Conservation (phyloP, 1,284 basidiomycete genomes). For the Exobasidium cylindrosporum region DNA sequence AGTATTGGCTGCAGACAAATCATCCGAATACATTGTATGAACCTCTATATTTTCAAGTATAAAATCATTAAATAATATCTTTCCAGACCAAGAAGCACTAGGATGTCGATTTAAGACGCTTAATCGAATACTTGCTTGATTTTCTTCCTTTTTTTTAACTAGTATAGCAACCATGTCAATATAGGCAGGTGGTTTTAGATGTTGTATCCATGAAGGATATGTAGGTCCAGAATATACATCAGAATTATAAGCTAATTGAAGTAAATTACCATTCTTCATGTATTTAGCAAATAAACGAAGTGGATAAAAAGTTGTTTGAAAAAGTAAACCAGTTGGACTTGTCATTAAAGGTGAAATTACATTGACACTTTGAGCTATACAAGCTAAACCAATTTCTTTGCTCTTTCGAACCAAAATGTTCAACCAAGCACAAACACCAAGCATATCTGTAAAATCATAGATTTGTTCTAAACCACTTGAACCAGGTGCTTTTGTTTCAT, state of each 20-base stretch:
- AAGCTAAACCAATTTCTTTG: slow-evolving; percentile 65
- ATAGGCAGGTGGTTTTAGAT: slow-evolving; percentile 54
- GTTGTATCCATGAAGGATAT: slow-evolving; percentile 60
- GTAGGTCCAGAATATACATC: slow-evolving; percentile 60
- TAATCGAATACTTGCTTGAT: slow-evolving; percentile 59
- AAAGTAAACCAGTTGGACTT: slow-evolving; percentile 59
- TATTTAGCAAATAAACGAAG: slow-evolving; percentile 62
- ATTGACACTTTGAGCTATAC: slow-evolving; percentile 65
- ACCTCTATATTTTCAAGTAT: slow-evolving; percentile 23
- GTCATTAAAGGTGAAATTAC: slow-evolving; percentile 61
- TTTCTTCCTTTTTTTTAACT: slow-evolving; percentile 38
- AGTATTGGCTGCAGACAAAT: slow-evolving; percentile 27
- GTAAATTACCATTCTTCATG: slow-evolving; percentile 61
- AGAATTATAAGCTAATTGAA: slow-evolving; percentile 57
- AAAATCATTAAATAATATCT: slow-evolving; percentile 11
- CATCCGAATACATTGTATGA: slow-evolving; percentile 24
- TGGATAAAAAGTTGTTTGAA: slow-evolving; percentile 63
- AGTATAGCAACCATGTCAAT: slow-evolving; percentile 62
- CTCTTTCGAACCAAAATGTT: slow-evolving; percentile 66
- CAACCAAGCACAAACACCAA: slow-evolving; percentile 65
- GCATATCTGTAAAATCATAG: slow-evolving; percentile 66
- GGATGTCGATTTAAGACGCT: slow-evolving; percentile 61
- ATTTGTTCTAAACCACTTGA: slow-evolving; percentile 62
- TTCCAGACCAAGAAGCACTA: slow-evolving; percentile 23
- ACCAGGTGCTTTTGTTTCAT: slow-evolving; percentile 57